Evolutionary conservation across 2,329 filamentous ascomycete genomes (phyloP).

Genomic region (Cercospora sp.): DNA sequence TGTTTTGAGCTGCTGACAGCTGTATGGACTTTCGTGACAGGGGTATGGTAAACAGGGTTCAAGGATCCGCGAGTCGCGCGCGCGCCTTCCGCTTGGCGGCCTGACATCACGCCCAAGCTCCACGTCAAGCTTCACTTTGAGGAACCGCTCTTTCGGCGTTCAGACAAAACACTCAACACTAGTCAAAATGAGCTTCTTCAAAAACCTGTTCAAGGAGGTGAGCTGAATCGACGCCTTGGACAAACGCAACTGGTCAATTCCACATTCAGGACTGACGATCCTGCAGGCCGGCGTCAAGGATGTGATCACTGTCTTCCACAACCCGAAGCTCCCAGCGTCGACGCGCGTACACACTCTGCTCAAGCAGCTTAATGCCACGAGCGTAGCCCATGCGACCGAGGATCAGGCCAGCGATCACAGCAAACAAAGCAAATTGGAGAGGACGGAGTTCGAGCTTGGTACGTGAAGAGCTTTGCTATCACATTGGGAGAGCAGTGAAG

Average conservation of each 20-base stretch:
- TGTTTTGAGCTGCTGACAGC: conserved; percentile 6
- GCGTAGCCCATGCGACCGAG: conserved; percentile 65
- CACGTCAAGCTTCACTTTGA: neutral
- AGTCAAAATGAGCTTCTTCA: conserved; percentile 45
- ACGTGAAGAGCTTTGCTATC: conserved; percentile 20
- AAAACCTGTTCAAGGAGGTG: conserved; percentile 51
- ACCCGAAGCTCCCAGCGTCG: conserved; percentile 71
- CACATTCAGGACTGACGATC: conserved; percentile 9
- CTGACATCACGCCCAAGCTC: conserved; percentile 8
- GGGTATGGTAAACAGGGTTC: neutral
- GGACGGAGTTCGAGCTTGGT: conserved; percentile 74
- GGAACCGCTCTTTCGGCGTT: neutral
- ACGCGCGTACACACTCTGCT: conserved; percentile 71
- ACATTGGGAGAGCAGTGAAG: neutral
- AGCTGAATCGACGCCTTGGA: conserved; percentile 2
- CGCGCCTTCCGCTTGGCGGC: neutral
- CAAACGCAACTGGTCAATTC: neutral
- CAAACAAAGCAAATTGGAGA: conserved; percentile 59
- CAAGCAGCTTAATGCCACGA: conserved; percentile 74
- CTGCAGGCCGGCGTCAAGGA: conserved; percentile 57
- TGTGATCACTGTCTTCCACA: conserved; percentile 95
- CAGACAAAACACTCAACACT: neutral
- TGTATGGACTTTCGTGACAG: conserved; percentile 11
- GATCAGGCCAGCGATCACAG: conserved; percentile 71
- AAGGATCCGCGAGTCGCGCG: neutral